Percentiles rank a stretch among this genome's conserved stretches.
phyloP scores from a whole-genome alignment of 129 eudicot genomes.

The Helianthus tuberosus region DNA sequence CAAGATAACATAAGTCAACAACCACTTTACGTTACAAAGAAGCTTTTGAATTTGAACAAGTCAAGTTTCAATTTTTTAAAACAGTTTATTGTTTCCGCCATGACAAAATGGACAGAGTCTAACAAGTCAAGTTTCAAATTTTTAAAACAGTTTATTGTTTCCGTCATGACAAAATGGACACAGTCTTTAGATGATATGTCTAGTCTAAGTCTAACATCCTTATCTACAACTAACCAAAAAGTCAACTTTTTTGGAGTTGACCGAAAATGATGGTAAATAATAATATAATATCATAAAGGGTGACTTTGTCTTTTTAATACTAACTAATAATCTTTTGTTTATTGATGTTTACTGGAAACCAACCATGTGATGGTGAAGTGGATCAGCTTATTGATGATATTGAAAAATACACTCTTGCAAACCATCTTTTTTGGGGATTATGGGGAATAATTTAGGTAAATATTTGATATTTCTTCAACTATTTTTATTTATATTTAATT shows the following conservation, averaged over 20 bases:
- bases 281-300: too few species aligned
- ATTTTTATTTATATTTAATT: too few species aligned
- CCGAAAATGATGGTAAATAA: conserved; percentile 8
- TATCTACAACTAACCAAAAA: conserved; percentile 4
- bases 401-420: conserved; percentile 82
- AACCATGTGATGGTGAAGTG: conserved; percentile 52
- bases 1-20: too few species aligned
- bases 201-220: conserved; percentile 20
- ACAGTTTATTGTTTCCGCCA: too few species aligned
- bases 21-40: too few species aligned
- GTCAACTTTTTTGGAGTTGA: conserved; percentile 31
- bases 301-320: background rate
- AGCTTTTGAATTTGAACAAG: too few species aligned
- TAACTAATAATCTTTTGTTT: too few species aligned
- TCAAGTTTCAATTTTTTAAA: too few species aligned
- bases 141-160: background rate
- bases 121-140: conserved; percentile 12
- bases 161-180: conserved; percentile 7
- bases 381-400: conserved; percentile 54
- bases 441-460: conserved; percentile 91
- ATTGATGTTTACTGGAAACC: conserved; percentile 41
- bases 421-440: conserved; percentile 89
- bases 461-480: conserved; percentile 7
- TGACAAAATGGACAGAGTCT: too few species aligned
- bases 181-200: conserved; percentile 14